These are phyloP conservation scores for Calonectria fujianensis DNA, from an alignment of 2,329 filamentous ascomycete genomes.

Conservation along the genomic window DNA sequence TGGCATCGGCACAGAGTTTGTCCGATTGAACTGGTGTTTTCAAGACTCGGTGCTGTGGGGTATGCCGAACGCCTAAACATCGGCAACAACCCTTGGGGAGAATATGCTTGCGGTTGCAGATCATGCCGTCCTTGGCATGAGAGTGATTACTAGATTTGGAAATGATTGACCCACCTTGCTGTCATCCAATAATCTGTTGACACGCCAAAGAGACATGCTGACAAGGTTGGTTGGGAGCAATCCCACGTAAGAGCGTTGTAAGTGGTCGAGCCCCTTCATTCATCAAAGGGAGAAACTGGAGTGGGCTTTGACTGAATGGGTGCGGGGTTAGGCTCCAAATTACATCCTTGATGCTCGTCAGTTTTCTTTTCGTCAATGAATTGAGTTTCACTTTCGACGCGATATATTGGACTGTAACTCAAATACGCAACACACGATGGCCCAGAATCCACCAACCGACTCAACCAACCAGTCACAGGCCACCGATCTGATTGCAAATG, in stretches of 20 bases:
- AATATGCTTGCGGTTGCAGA: neutral
- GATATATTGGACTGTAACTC: neutral
- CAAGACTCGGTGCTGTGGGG: neutral
- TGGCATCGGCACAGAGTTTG: neutral
- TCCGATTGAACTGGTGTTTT: neutral
- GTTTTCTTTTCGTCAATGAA: neutral
- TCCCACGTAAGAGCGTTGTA: neutral
- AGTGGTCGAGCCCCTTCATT: neutral
- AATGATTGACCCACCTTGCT: neutral
- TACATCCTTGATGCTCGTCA: neutral
- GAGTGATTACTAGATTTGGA: neutral
- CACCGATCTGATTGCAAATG: neutral
- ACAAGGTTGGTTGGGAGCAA: neutral
- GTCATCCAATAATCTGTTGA: slow-evolving; percentile 8
- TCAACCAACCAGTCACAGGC: neutral
- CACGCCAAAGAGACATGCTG: neutral
- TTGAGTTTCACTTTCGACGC: neutral
- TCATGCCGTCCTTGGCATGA: slow-evolving; percentile 1
- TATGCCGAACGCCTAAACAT: neutral
- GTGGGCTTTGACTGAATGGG: neutral
- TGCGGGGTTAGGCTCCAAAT: neutral
- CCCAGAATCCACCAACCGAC: neutral
- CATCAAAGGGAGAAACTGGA: neutral
- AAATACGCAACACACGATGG: neutral
- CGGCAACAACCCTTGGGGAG: neutral